Base-by-base conservation (phyloP, 2,329 filamentous ascomycete species). In the Cladophialophora bantiana region DNA sequence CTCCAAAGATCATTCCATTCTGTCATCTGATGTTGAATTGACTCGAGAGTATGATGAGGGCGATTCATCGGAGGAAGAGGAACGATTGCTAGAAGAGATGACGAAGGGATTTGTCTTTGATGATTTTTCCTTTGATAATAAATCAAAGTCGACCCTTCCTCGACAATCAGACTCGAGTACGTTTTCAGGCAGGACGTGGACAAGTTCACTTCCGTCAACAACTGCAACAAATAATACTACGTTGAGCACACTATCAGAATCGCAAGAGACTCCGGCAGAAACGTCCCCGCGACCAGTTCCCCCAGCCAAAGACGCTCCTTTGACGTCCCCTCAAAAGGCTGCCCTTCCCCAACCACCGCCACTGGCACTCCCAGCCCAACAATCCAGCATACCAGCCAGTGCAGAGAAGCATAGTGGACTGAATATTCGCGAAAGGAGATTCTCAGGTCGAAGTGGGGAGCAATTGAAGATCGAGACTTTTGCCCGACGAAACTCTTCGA, bases 391-490 rank as follows among this genome's bases (percentile, higher is more conserved):
- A 38, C 57, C 66, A 10, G 48, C 26, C n/a, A 68, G 66, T 56
- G 35, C 45, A 15, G 68, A 70, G 18, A 68, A 64, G 45, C 64
- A 68, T 40, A 55, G 56, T 13, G 68, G 68, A 36, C 50, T 70
- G 9, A 66, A 66, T 31, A 66, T 96, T 59, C 86, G 92, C 61
- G 92, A 86, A 72, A 86, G 94, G 67, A 87, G 94, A 68, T 81
- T 96, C 36, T 97, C 94, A 3, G 91, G 90, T 7, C 89, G 92
- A 73, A 92, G 92, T 73, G 82, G 86, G 13, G 94, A 91, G 76
- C 91, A 94, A 74, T 82, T 98, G 59, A 96, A 93, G 79, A 97
- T 98, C 64, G 92, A 97, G 77, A 97, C 93, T 5, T 72, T 71
- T 59, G 65, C 63, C 6, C 50, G 64, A 42, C 63, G 67, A n/a